These are phyloP conservation scores for Simmondsia chinensis DNA, from an alignment of 148 eudicot species.

Conservation along the genomic window DNA sequence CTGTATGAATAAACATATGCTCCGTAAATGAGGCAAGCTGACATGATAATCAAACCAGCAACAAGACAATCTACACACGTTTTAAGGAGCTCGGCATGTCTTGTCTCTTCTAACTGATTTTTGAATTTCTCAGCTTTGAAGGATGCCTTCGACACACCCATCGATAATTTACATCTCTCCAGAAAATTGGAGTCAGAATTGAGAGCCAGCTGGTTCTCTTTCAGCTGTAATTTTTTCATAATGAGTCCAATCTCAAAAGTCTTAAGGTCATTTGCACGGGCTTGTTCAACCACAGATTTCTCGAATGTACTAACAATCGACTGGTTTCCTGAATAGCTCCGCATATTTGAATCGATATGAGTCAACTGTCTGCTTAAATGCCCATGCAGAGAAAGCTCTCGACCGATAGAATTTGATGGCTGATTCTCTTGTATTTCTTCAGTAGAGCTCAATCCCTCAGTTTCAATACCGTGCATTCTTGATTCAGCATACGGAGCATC, in stretches of 20 bases:
- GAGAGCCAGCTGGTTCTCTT: slow-evolving; percentile 61
- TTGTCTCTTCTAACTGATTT: slow-evolving; percentile 59
- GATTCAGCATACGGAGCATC: slow-evolving; percentile 8
- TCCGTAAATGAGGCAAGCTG: slow-evolving; percentile 53
- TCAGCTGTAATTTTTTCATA: slow-evolving; percentile 56
- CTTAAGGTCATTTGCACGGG: slow-evolving; percentile 81
- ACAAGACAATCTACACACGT: slow-evolving; percentile 75
- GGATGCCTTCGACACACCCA: slow-evolving; percentile 71
- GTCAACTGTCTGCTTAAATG: slow-evolving; percentile 28
- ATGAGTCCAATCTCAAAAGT: slow-evolving; percentile 55
- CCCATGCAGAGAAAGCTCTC: slow-evolving; percentile 30
- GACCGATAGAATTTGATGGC: slow-evolving; percentile 12
- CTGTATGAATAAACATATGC: slow-evolving; percentile 56
- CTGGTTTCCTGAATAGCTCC: slow-evolving; percentile 10
- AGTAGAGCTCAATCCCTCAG: slow-evolving; percentile 11
- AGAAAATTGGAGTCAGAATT: slow-evolving; percentile 49
- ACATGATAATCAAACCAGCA: slow-evolving; percentile 71
- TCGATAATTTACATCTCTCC: slow-evolving; percentile 62
- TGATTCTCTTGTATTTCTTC: slow-evolving; percentile 28
- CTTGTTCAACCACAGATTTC: slow-evolving; percentile 64
- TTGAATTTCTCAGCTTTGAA: slow-evolving; percentile 74
- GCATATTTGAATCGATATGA: slow-evolving; percentile 19
- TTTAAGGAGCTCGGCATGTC: slow-evolving; percentile 58
- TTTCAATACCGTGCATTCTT: neutral
- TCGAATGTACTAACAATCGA: slow-evolving; percentile 35